phyloP scores from a whole-genome alignment of 352 stramenopile genomes.

The Globisporangium cystogenes region DNA sequence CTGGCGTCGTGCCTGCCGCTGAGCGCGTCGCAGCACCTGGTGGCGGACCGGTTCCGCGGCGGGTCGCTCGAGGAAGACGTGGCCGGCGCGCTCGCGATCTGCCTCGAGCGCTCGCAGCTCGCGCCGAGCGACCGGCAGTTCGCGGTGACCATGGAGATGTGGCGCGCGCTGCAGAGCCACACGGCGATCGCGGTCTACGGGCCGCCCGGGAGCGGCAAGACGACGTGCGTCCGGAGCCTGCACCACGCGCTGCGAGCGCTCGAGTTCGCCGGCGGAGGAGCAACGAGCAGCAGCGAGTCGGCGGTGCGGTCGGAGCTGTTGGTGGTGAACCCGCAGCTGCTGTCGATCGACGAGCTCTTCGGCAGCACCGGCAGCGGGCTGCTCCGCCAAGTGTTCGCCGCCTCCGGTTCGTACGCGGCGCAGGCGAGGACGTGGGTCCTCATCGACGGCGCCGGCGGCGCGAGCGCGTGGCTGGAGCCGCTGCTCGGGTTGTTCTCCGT shows the following conservation, averaged over 20 bases:
- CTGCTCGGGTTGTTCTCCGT: constrained; percentile 12
- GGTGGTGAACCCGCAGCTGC: constrained; percentile 23
- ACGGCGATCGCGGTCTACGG: constrained; percentile 32
- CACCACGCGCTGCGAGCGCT: constrained; percentile 43
- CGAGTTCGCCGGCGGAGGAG: constrained; percentile 22
- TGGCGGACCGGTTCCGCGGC: constrained; percentile 4
- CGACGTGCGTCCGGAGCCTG: constrained; percentile 36
- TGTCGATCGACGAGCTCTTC: constrained; percentile 31
- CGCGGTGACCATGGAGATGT: constrained; percentile 32
- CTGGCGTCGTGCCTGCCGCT: constrained; percentile 21
- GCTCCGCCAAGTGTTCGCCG: constrained; percentile 1
- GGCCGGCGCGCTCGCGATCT: constrained; percentile 38
- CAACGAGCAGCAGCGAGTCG: too few species aligned
- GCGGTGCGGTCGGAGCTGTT: constrained; percentile 21
- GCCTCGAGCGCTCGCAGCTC: constrained; percentile 22
- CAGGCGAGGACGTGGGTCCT: constrained; percentile 21
- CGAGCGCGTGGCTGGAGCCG: constrained; percentile 18
- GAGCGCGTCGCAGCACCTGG: constrained; percentile 17
- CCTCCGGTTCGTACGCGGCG: background rate
- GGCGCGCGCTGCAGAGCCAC: constrained; percentile 22
- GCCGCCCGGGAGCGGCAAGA: constrained; percentile 34
- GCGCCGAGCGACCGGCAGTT: constrained; percentile 12
- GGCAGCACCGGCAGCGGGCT: constrained; percentile 14
- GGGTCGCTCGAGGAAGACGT: constrained; percentile 22
- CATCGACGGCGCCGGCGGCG: constrained; percentile 23